Percentiles rank a stretch among this genome's conserved stretches.
Evolutionary conservation across 2,329 filamentous ascomycete genomes (phyloP).

Genomic region (Domatiomyces catenatus): DNA sequence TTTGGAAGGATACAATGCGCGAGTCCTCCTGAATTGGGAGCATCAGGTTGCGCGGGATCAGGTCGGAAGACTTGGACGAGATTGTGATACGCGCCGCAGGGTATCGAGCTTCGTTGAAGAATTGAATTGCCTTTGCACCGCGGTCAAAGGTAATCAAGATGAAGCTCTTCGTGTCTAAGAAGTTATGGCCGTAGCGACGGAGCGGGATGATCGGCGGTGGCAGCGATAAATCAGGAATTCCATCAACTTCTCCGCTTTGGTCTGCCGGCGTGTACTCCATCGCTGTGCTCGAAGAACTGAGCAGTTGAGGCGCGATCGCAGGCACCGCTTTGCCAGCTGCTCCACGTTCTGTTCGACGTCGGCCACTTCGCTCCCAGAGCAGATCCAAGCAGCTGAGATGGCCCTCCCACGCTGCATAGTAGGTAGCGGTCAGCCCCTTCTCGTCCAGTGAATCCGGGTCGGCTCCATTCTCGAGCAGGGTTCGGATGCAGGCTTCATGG

Average conservation of each 20-base stretch:
- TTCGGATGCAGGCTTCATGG: slow-evolving; percentile 73
- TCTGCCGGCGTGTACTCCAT: slow-evolving; percentile 14
- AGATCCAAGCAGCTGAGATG: slow-evolving; percentile 88
- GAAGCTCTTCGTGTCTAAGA: slow-evolving; percentile 93
- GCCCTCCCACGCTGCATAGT: slow-evolving; percentile 97
- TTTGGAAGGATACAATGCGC: slow-evolving; percentile 83
- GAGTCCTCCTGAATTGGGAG: slow-evolving; percentile 94
- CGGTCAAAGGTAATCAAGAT: slow-evolving; percentile 83
- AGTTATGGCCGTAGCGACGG: slow-evolving; percentile 91
- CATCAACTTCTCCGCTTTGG: slow-evolving; percentile 40
- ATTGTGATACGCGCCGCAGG: slow-evolving; percentile 89
- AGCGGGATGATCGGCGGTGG: slow-evolving; percentile 93
- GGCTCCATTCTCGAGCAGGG: slow-evolving; percentile 62
- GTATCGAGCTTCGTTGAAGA: slow-evolving; percentile 94
- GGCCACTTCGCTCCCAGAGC: slow-evolving; percentile 34
- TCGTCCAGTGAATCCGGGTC: slow-evolving; percentile 73
- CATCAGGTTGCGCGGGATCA: slow-evolving; percentile 91
- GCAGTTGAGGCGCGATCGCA: slow-evolving; percentile 7
- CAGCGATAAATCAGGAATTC: slow-evolving; percentile 79
- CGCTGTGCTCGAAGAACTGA: slow-evolving; percentile 4
- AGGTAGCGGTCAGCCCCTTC: slow-evolving; percentile 86
- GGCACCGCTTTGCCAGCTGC: slow-evolving; percentile 6
- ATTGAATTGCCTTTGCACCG: slow-evolving; percentile 62
- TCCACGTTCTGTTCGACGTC: slow-evolving; percentile 8
- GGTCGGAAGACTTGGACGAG: slow-evolving; percentile 86